Evolutionary conservation across 352 stramenopile genomes (phyloP).

Genomic region (Pythium utonaiense): DNA sequence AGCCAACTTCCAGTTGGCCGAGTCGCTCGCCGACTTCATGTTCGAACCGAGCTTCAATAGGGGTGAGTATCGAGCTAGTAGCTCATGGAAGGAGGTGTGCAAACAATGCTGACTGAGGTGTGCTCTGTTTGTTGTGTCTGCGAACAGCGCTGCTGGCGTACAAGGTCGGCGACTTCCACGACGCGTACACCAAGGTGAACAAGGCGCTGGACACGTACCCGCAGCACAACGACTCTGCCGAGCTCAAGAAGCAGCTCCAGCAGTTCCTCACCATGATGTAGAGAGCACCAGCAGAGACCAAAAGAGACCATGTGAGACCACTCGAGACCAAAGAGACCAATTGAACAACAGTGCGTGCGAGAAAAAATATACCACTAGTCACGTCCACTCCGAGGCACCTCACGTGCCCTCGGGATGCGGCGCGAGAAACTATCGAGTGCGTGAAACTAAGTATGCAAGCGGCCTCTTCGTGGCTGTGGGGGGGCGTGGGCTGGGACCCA

Average conservation of each 20-base stretch:
- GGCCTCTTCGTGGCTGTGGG: background rate
- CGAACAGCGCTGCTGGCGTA: constrained; percentile 82
- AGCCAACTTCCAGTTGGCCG: constrained; percentile 77
- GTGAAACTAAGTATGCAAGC: constrained; percentile 5
- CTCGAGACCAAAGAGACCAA: background rate
- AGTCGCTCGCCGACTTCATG: constrained; percentile 81
- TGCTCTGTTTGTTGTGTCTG: background rate
- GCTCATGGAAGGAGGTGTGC: too few relatives aligned
- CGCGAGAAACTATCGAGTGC: constrained; percentile 12
- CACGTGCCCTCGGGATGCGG: background rate
- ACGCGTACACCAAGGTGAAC: constrained; percentile 84
- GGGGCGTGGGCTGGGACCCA: background rate
- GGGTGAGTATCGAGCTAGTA: constrained; percentile 44
- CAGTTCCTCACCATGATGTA: constrained; percentile 79
- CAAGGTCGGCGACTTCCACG: constrained; percentile 90
- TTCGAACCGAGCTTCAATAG: constrained; percentile 92
- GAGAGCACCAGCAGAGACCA: too few relatives aligned
- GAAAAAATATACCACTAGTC: constrained; percentile 6
- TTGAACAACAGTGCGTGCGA: background rate
- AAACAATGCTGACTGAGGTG: background rate
- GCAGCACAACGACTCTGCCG: constrained; percentile 82
- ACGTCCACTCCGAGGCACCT: background rate
- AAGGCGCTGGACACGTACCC: constrained; percentile 77
- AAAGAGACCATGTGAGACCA: background rate
- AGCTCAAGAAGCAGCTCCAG: constrained; percentile 88